Percentiles rank a stretch among this genome's conserved stretches.
Evolutionary conservation across 441 rosid species (phyloP).

Genomic region (Croton setiger): DNA sequence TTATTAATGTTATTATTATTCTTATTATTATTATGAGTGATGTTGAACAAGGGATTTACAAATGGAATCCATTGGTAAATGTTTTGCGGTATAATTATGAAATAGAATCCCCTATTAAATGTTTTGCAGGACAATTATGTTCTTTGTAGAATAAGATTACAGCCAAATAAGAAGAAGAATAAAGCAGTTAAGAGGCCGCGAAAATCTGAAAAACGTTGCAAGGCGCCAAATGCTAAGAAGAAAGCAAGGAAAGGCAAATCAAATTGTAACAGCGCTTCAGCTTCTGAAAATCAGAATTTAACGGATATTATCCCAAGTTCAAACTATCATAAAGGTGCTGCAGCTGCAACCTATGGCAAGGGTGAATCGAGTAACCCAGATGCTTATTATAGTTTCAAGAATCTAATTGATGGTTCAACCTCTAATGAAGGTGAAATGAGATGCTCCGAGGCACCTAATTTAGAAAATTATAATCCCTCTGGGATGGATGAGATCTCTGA

Average conservation of each 20-base stretch:
- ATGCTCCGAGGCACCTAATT: background rate
- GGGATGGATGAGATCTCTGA: background rate
- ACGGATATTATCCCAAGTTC: background rate
- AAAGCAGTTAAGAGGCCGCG: background rate
- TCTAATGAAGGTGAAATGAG: background rate
- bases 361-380: background rate
- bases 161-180: slow-evolving; percentile 10
- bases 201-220: slow-evolving; percentile 12
- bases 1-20: background rate
- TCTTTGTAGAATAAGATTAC: slow-evolving; percentile 3
- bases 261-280: background rate
- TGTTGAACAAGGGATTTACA: background rate
- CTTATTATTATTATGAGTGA: background rate
- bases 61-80: background rate
- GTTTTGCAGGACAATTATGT: slow-evolving; percentile 2
- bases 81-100: background rate
- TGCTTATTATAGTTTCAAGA: background rate
- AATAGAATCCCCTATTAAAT: background rate
- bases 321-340: too few relatives aligned
- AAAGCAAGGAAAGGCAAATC: slow-evolving; percentile 13
- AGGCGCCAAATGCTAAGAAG: background rate
- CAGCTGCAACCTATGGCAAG: background rate
- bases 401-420: background rate
- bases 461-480: background rate
- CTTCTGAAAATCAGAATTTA: background rate